phyloP scores from a whole-genome alignment of 495 filamentous ascomycete species.

The Penicillium manginii region DNA sequence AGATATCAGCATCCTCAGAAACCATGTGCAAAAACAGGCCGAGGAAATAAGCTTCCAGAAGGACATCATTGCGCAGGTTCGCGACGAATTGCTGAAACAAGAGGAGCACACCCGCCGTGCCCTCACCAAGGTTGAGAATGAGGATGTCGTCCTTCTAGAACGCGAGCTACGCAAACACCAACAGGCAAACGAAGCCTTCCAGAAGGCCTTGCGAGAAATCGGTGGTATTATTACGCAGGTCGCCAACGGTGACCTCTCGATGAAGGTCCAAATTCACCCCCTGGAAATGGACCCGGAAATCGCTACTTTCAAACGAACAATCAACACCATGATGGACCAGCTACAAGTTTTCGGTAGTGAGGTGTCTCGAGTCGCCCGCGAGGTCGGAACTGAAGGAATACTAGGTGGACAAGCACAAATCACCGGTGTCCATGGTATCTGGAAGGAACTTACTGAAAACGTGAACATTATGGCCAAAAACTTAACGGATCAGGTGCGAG shows the following conservation, averaged over 20 bases:
- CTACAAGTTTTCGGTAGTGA: constrained; percentile 96
- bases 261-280: constrained; percentile 95
- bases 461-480: constrained; percentile 98
- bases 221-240: constrained; percentile 96
- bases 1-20: constrained; percentile 69
- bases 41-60: constrained; percentile 76
- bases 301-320: constrained; percentile 95
- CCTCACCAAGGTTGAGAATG: constrained; percentile 60
- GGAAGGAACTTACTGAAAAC: constrained; percentile 97
- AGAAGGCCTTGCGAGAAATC: constrained; percentile 95
- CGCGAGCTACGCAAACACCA: constrained; percentile 94
- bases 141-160: constrained; percentile 73
- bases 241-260: constrained; percentile 93
- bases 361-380: constrained; percentile 93
- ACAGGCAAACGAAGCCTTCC: constrained; percentile 97
- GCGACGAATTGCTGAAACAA: constrained; percentile 65
- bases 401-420: constrained; percentile 97
- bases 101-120: constrained; percentile 61
- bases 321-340: constrained; percentile 99
- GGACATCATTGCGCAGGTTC: constrained; percentile 69
- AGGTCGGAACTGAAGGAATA: constrained; percentile 96
- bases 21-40: constrained; percentile 78
- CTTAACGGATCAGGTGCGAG: constrained; percentile 84
- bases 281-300: constrained; percentile 99
- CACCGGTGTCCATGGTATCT: constrained; percentile 92